Conservation (phyloP, 176 grass and related monocot species). For the Triticum monococcum region DNA sequence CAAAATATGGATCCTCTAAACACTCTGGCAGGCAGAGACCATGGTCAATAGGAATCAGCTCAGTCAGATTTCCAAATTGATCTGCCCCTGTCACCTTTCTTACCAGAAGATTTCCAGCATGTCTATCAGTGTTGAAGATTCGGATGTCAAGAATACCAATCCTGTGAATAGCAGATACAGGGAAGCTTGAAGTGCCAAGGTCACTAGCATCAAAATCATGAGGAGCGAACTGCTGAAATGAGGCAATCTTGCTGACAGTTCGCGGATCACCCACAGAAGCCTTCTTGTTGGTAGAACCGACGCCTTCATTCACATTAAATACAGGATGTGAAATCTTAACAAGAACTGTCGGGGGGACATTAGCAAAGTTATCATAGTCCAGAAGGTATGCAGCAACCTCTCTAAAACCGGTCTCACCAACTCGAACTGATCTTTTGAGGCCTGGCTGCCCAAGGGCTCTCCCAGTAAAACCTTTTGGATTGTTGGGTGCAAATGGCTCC, state of each 20-base stretch:
- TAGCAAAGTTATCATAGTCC: slow-evolving; percentile 62
- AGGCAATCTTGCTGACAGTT: slow-evolving; percentile 76
- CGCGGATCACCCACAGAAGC: slow-evolving; percentile 14
- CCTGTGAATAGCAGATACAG: slow-evolving; percentile 71
- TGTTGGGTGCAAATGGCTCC: slow-evolving; percentile 84
- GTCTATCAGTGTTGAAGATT: slow-evolving; percentile 79
- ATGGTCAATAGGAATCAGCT: slow-evolving; percentile 83
- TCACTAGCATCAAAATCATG: slow-evolving; percentile 90
- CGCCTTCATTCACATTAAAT: slow-evolving; percentile 60
- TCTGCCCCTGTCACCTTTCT: slow-evolving; percentile 49
- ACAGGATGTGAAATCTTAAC: slow-evolving; percentile 70
- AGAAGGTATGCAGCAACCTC: slow-evolving; percentile 80
- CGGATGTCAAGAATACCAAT: slow-evolving; percentile 84
- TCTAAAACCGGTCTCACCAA: slow-evolving; percentile 71
- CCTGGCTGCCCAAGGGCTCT: slow-evolving; percentile 79
- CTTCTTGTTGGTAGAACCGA: slow-evolving; percentile 31
- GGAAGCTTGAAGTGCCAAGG: slow-evolving; percentile 72
- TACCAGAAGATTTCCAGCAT: slow-evolving; percentile 73
- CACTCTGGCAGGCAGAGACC: slow-evolving; percentile 83
- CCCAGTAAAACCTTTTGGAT: slow-evolving; percentile 77
- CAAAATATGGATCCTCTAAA: slow-evolving; percentile 97
- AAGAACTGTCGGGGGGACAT: slow-evolving; percentile 67
- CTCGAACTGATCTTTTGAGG: slow-evolving; percentile 70
- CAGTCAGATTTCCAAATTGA: slow-evolving; percentile 50
- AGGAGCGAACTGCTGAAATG: slow-evolving; percentile 69